Evolutionary conservation across 768 basidiomycete species (phyloP), one percentile per base, ranked within the genome.

Genomic region (Multifurca ochricompacta): DNA sequence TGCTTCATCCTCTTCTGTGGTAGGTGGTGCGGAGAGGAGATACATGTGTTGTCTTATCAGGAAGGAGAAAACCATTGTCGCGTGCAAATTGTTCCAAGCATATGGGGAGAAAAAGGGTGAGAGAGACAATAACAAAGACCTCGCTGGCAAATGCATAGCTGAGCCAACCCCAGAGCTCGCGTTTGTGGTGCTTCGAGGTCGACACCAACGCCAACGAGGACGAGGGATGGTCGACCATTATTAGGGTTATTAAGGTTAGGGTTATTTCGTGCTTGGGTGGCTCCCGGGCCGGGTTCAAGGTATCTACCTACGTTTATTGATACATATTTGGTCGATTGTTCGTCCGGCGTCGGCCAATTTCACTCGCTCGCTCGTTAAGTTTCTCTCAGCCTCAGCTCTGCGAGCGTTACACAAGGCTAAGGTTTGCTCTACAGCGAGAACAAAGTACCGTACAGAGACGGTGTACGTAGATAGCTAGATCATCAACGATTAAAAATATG

Each of bases 121-220:
- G 69, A 0, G 84, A 87, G 14, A 88, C 87, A 44, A 88, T 80
- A 16, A 85, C 86, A 63, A 91, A 90, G 6, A 87, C 85, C 66
- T 89, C 85, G 67, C 85, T 87, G 23, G 89, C 89, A 63, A 91
- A 91, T 0, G 87, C 87, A 63, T 91, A 91, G 59, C 82, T 83
- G 53, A 90, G 72, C 89, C 89, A 91, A 41, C 89, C 89, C 47
- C 77, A 73, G 6, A 89, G 73, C 25, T 71, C 72, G 27, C 62
- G 59, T 39, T 54, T 63, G 48, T 69, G 34, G n/a, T 21, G 30
- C 16, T 58, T 61, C 4, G 48, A 31, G 11, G 34, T 16, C 0
- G 51, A 3, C 8, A 37, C 11, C 28, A 44, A 18, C 6, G 41
- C 18, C 8, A n/a, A 14, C 13, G 31, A 6, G 28, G 9, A 2